Evolutionary conservation across 2,329 filamentous ascomycete species (phyloP), one percentile per base, ranked within the genome.

Genomic region (Fusarium oxysporum): DNA sequence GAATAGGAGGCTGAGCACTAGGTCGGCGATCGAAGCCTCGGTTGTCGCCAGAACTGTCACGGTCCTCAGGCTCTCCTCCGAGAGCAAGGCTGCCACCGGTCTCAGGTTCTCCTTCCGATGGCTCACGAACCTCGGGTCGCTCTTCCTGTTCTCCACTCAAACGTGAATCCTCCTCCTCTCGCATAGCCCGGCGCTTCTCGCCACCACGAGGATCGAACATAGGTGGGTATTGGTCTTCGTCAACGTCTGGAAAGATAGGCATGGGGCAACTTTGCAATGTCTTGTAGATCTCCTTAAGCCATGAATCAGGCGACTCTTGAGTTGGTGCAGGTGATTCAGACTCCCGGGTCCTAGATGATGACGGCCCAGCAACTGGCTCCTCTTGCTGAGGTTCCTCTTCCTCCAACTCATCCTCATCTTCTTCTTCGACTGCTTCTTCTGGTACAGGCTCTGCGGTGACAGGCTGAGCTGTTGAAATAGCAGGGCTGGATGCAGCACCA

Each of bases 51-150:
- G 82, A 78, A 48, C 83, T 82, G 28, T 94, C 92, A 70, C 89
- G 87, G 74, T 97, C 94, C 80, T 98, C 96, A 0, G 96, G 96
- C 80, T 98, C 96, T 47, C 96, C 96, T 64, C 96, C 96, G 23
- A 98, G 87, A 65, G 97, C 95, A 65, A 96, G 86, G 80, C 96
- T 98, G 19, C 90, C 90, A 50, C 93, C 93, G 74, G 93, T 93
- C 81, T 96, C 95, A 3, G 91, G 90, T 63, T 92, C 92, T 64
- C 93, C 94, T 72, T 97, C 95, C 0, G 87, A 87, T 8, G 83
- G 80, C 51, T 87, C 86, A 9, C 80, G 79, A 6, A 79, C 79
- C 30, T 88, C 87, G 4, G 80, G 74, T 30, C 82, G 82, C 35
- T 88, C 85, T 65, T 89, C 86, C 25, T 85, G 84, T 35, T 89